Percentiles rank a stretch among this genome's conserved stretches.
Conservation (phyloP, 1,139 yeast genomes). For the Candida pseudocylindracea region DNA sequence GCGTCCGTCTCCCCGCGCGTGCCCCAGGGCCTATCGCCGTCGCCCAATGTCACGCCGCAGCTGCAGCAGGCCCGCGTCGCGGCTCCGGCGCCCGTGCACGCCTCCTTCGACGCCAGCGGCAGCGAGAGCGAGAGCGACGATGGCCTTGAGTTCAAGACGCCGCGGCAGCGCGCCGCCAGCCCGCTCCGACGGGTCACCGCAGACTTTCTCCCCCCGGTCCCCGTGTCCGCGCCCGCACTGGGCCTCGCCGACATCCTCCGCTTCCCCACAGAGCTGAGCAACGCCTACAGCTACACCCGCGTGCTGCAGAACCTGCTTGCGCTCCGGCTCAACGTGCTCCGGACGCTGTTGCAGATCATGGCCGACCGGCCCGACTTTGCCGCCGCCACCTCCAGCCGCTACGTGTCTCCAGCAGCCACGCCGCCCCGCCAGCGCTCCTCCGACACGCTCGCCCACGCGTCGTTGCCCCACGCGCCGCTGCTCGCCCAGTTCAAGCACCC, state of each 20-base stretch:
- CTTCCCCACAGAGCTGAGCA: conserved; percentile 64
- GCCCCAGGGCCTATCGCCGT: too few species aligned
- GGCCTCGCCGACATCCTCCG: conserved; percentile 14
- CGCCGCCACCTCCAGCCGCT: neutral
- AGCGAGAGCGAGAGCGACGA: too few species aligned
- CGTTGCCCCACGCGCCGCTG: too few species aligned
- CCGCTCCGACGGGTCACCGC: neutral
- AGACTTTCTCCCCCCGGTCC: neutral
- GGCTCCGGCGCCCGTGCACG: too few species aligned
- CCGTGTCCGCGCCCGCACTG: too few species aligned
- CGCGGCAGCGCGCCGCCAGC: neutral
- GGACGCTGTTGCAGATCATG: conserved; percentile 51
- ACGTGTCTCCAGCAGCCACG: neutral
- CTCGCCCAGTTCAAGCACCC: too few species aligned
- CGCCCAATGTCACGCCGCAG: too few species aligned
- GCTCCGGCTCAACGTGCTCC: conserved; percentile 49
- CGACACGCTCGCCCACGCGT: too few species aligned
- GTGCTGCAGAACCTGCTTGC: conserved; percentile 65
- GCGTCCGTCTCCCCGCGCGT: too few species aligned
- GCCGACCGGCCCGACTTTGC: conserved; percentile 30
- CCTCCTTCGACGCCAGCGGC: too few species aligned
- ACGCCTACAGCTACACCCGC: conserved; percentile 70
- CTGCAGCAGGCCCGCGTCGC: too few species aligned
- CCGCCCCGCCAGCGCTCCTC: neutral
- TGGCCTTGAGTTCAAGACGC: too few species aligned